A percentile compares a stretch with the other conserved stretches of the same genome.
Evolutionary conservation across 257 asterid species (phyloP).

Genomic region (Jacaranda mimosifolia): DNA sequence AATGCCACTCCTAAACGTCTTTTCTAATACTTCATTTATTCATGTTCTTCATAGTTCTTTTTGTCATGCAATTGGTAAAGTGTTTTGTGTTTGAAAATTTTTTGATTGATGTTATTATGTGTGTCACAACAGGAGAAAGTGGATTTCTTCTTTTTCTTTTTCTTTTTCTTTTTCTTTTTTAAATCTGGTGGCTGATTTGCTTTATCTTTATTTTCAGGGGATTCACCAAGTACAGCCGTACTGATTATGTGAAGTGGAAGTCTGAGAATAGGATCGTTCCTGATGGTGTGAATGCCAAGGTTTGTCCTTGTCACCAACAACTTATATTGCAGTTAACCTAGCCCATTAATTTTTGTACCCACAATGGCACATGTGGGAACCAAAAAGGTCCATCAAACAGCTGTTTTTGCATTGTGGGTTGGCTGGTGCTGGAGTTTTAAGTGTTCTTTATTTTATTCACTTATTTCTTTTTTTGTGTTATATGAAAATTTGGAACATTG

Average conservation of each 20-base stretch:
- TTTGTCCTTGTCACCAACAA: background rate
- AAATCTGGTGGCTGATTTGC: background rate
- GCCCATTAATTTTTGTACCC: background rate
- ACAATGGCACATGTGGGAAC: background rate
- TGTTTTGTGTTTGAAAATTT: too few species aligned
- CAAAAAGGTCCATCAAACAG: background rate
- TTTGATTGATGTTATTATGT: background rate
- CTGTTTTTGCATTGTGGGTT: background rate
- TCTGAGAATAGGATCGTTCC: slow-evolving; percentile 34
- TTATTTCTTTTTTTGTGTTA: too few species aligned
- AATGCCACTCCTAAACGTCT: background rate
- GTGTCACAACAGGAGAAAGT: background rate
- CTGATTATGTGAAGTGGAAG: slow-evolving; percentile 37
- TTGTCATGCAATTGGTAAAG: background rate
- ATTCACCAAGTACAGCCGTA: slow-evolving; percentile 41
- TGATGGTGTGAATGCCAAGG: slow-evolving; percentile 50
- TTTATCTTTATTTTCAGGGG: slow-evolving; percentile 28
- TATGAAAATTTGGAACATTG: background rate
- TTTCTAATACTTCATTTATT: background rate
- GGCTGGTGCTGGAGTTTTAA: background rate
- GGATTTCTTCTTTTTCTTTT: too few species aligned
- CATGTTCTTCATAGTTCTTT: background rate
- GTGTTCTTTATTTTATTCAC: background rate
- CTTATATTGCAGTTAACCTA: background rate
- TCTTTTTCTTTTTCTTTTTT: too few species aligned